Conservation (phyloP, 805 yeast genomes). For the Metschnikowia drakensbergensis region DNA sequence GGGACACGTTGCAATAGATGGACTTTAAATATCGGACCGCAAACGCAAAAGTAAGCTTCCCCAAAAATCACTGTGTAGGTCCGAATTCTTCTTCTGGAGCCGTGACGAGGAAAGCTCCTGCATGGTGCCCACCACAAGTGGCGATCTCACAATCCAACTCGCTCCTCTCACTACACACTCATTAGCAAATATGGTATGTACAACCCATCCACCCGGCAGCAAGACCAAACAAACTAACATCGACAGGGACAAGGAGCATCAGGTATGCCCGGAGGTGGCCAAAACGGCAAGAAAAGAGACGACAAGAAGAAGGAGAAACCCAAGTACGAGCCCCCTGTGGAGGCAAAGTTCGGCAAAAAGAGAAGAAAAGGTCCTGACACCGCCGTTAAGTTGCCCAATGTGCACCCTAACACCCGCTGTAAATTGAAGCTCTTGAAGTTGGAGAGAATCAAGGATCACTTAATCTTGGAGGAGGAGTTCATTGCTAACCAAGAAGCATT, state of each 20-base stretch:
- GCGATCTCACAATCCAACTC: conserved; percentile 12
- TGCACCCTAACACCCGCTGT: conserved; percentile 90
- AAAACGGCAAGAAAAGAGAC: conserved; percentile 46
- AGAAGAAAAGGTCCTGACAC: conserved; percentile 91
- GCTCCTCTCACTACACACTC: conserved; percentile 4
- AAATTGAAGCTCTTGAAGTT: conserved; percentile 84
- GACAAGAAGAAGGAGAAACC: conserved; percentile 79
- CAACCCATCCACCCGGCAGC: background rate
- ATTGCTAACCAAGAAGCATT: conserved; percentile 91
- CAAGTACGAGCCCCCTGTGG: conserved; percentile 97
- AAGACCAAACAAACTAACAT: conserved; percentile 8
- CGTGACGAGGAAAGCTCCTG: background rate
- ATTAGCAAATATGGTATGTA: conserved; percentile 13
- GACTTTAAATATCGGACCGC: too few species aligned
- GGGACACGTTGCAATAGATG: too few species aligned
- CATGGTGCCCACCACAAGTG: conserved; percentile 11
- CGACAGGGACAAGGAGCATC: conserved; percentile 54
- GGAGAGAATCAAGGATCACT: conserved; percentile 95
- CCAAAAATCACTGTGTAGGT: too few species aligned
- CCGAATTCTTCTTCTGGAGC: too few species aligned
- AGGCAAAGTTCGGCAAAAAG: conserved; percentile 88
- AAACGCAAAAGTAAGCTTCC: too few species aligned
- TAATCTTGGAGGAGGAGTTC: conserved; percentile 91
- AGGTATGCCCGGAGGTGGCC: conserved; percentile 51
- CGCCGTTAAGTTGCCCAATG: conserved; percentile 77